phyloP scores from a whole-genome alignment of 352 stramenopile species.

The Globisporangium splendens region DNA sequence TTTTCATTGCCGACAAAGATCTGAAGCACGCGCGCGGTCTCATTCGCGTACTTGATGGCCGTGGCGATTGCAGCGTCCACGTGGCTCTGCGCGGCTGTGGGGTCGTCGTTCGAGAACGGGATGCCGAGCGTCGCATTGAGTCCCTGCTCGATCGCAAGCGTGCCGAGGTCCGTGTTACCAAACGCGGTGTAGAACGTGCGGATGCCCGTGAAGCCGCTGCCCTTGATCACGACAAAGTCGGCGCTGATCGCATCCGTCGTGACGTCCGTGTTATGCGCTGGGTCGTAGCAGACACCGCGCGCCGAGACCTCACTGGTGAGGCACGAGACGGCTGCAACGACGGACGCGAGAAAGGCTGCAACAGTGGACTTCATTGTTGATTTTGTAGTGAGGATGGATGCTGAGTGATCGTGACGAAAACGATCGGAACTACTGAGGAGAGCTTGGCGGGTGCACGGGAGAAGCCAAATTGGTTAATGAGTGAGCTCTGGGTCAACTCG shows the following conservation, averaged over 20 bases:
- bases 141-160: slow-evolving; percentile 35
- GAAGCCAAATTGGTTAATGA: slow-evolving; percentile 27
- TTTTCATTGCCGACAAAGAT: slow-evolving; percentile 70
- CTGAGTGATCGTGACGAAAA: slow-evolving; percentile 15
- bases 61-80: slow-evolving; percentile 29
- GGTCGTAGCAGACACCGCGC: slow-evolving; percentile 49
- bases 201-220: slow-evolving; percentile 36
- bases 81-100: slow-evolving; percentile 27
- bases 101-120: slow-evolving; percentile 34
- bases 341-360: slow-evolving; percentile 8
- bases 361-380: slow-evolving; percentile 29
- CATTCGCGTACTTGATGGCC: slow-evolving; percentile 25
- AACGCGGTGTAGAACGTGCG: slow-evolving; percentile 54
- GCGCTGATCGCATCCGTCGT: slow-evolving; percentile 31
- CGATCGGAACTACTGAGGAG: no score
- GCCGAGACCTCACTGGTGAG: slow-evolving; percentile 6
- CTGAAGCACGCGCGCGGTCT: slow-evolving; percentile 31
- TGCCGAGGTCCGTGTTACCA: slow-evolving; percentile 32
- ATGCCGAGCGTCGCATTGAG: slow-evolving; percentile 48
- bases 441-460: no score
- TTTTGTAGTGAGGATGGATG: not conserved
- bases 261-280: slow-evolving; percentile 29
- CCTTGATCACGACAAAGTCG: slow-evolving; percentile 45
- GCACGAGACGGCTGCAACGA: slow-evolving; percentile 6
- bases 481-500: not conserved